A percentile compares a stretch with the other conserved stretches of the same genome.
Evolutionary conservation across 2,329 filamentous ascomycete genomes (phyloP).

Genomic region (Sclerotinia trifoliorum): DNA sequence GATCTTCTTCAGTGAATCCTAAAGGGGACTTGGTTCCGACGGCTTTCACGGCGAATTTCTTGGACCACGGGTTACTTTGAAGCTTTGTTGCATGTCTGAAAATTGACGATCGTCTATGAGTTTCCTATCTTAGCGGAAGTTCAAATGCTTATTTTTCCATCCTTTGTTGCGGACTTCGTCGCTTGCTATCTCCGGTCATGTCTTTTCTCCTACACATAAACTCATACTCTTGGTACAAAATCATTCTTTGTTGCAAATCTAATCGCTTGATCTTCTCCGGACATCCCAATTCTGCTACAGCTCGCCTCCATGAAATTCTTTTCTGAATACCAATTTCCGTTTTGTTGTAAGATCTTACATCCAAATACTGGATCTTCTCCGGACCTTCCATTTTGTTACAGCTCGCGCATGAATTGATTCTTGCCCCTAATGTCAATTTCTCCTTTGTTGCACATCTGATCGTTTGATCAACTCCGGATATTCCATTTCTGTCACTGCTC

Average conservation of each 20-base stretch:
- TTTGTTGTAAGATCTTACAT: neutral
- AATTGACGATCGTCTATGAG: neutral
- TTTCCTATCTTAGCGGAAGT: neutral
- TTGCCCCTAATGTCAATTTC: neutral
- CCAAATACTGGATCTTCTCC: constrained; percentile 1
- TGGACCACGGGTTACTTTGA: neutral
- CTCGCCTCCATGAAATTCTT: neutral
- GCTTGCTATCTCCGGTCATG: neutral
- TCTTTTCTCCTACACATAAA: neutral
- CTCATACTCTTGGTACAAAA: neutral
- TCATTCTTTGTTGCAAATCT: constrained; percentile 4
- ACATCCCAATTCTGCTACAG: neutral
- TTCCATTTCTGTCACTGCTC: neutral
- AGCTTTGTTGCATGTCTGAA: constrained; percentile 1
- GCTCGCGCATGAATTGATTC: neutral
- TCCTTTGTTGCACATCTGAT: neutral
- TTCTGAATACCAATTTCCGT: too few relatives aligned
- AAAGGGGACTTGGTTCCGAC: neutral
- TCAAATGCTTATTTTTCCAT: neutral
- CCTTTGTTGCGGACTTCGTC: constrained; percentile 14
- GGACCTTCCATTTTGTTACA: neutral
- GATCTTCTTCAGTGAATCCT: neutral
- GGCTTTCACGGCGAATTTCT: neutral
- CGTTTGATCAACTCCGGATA: neutral
- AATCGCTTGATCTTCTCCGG: neutral